Evolutionary conservation across 2,329 filamentous ascomycete species (phyloP), one percentile per base, ranked within the genome.

Genomic region (Hypoxylon sp.): DNA sequence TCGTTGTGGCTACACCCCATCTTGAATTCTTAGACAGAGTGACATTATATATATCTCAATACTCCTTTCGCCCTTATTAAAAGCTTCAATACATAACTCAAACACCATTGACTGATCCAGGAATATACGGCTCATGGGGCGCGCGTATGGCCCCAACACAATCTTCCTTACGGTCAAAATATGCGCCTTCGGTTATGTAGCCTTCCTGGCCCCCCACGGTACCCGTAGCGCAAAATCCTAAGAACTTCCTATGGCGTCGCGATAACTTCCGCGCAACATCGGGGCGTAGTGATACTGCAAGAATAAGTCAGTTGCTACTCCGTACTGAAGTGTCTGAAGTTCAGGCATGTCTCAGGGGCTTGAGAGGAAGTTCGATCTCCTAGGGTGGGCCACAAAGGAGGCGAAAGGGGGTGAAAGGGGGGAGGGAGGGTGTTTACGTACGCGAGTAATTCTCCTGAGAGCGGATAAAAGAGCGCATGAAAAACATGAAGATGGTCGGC

Each of bases 401-500:
- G 11, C 3, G 29, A 52, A 19, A 24, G 35, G 37, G 8, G 31
- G 19, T 17, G 10, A 55, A 46, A 27, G 11, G 27, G 27, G 37
- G 21, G 4, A 0, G 39, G 52, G 52, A 6, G 4, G 2, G 10
- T 21, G 13, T 55, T 21, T 47, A 47, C 54, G n/a, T 47, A 56
- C 54, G 48, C 62, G 67, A 73, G 59, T 75, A 73, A 62, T 78
- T 78, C 64, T 78, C 77, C 53, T 77, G 75, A 58, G 73, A 73
- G 2, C 76, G 69, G n/a, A 79, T 71, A 37, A 73, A 78, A 5
- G 72, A 73, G 1, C 77, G 70, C 71, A 76, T 75, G 68, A 78
- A 79, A 61, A 76, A 77, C 60, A 75, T 70, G 17, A 78, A 66
- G 51, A 77, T 74, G 19, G 73, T 74, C 1, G 75, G 74, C 3